These are phyloP conservation scores for Vitis rotundifolia DNA, from an alignment of 164 flowering plant species.

Conservation along the genomic window DNA sequence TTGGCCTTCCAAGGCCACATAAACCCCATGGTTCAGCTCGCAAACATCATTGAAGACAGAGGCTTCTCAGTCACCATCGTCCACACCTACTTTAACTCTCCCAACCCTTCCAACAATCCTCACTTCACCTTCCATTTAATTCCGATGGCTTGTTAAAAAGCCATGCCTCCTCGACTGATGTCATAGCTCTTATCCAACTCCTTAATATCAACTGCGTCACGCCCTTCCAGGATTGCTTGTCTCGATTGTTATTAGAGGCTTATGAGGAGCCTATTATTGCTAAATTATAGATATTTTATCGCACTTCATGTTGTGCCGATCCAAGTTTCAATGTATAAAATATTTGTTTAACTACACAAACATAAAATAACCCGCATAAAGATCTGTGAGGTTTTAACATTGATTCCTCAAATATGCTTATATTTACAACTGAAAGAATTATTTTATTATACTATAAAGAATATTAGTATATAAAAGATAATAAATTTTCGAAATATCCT, in stretches of 20 bases:
- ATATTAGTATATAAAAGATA: no score
- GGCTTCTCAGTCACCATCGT: constrained; percentile 54
- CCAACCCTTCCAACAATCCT: constrained; percentile 33
- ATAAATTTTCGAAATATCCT: no score
- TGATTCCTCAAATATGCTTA: no score
- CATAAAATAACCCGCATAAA: no score
- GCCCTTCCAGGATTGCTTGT: constrained; percentile 25
- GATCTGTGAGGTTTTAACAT: no score
- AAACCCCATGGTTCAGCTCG: constrained; percentile 53
- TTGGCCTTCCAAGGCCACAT: constrained; percentile 52
- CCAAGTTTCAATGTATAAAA: no score
- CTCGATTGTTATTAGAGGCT: constrained; percentile 18
- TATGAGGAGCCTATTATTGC: constrained; percentile 29
- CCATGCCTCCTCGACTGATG: constrained; percentile 8
- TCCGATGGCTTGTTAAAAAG: constrained; percentile 13
- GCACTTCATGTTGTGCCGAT: constrained; percentile 9
- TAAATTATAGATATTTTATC: constrained; percentile 31
- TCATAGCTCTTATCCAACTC: background rate
- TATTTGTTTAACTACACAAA: no score
- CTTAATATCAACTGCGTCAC: constrained; percentile 23
- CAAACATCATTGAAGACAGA: constrained; percentile 33
- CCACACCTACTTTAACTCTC: constrained; percentile 46
- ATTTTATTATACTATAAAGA: no score
- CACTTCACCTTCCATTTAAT: constrained; percentile 39
- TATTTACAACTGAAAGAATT: no score